These are phyloP conservation scores for Mycena vulgaris DNA, from an alignment of 768 basidiomycete genomes.

Conservation along the genomic window DNA sequence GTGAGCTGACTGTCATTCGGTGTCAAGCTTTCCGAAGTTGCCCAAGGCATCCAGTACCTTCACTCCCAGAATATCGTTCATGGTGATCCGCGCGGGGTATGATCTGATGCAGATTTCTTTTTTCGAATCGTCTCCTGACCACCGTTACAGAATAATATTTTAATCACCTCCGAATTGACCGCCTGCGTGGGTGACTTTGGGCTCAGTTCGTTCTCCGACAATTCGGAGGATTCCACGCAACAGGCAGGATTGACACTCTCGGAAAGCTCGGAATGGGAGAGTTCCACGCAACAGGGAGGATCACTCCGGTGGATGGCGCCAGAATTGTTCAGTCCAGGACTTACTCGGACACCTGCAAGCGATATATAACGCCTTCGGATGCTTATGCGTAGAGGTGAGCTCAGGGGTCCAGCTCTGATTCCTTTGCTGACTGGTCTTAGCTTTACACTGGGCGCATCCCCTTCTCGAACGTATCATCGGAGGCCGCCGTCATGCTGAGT, in stretches of 20 bases:
- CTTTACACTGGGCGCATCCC: slow-evolving; percentile 34
- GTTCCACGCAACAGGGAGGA: too few relatives aligned
- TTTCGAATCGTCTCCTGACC: not conserved
- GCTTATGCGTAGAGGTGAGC: slow-evolving; percentile 50
- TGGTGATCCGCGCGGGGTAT: slow-evolving; percentile 42
- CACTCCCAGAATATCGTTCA: slow-evolving; percentile 41
- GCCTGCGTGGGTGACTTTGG: slow-evolving; percentile 54
- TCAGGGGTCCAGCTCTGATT: too few relatives aligned
- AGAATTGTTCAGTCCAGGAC: slow-evolving; percentile 50
- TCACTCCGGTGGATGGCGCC: slow-evolving; percentile 40
- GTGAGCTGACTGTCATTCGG: not conserved
- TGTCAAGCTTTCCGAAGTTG: slow-evolving; percentile 40
- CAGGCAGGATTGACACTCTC: too few relatives aligned
- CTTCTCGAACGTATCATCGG: slow-evolving; percentile 11
- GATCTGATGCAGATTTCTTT: not conserved
- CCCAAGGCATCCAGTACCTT: slow-evolving; percentile 42
- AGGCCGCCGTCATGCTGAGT: slow-evolving; percentile 13
- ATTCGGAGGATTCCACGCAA: slow-evolving; percentile 32
- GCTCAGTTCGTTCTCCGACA: slow-evolving; percentile 48
- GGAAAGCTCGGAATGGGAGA: too few relatives aligned
- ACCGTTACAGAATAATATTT: slow-evolving; percentile 47
- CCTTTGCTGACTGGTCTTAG: not conserved
- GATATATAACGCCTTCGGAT: slow-evolving; percentile 55
- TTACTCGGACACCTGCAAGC: slow-evolving; percentile 47
- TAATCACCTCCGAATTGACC: slow-evolving; percentile 48